phyloP scores from a whole-genome alignment of 164 flowering plant species.

The Magnolia officinalis region DNA sequence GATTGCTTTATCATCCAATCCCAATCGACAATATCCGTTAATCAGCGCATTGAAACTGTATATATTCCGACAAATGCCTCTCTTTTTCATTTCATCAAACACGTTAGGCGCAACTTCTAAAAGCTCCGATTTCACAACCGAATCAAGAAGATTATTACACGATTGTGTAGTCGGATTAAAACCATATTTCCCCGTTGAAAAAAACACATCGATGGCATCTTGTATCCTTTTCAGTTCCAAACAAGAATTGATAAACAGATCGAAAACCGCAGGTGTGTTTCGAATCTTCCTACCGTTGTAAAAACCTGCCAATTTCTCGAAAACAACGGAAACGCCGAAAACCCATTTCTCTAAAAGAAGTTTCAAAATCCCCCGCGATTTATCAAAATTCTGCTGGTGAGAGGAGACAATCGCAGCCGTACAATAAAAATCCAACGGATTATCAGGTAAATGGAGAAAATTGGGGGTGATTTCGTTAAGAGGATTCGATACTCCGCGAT shows the following conservation, averaged over 20 bases:
- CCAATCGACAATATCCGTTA: background rate
- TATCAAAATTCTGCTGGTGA: background rate
- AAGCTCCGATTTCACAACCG: slow-evolving; percentile 2
- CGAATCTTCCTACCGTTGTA: background rate
- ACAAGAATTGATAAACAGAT: slow-evolving; percentile 7
- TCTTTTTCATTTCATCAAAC: slow-evolving; percentile 4
- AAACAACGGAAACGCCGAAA: background rate
- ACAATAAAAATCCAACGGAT: background rate
- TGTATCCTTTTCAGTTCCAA: background rate
- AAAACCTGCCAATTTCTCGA: background rate
- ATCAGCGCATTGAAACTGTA: background rate
- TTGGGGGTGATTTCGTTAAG: background rate
- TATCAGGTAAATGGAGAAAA: background rate
- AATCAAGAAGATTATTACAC: slow-evolving; percentile 6
- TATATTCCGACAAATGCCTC: background rate
- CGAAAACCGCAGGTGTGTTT: background rate
- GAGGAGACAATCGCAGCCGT: slow-evolving; percentile 1
- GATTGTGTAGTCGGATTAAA: slow-evolving; percentile 6
- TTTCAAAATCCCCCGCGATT: background rate
- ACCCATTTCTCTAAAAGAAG: background rate
- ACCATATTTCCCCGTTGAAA: background rate
- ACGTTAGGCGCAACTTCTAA: background rate
- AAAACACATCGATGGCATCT: slow-evolving; percentile 1
- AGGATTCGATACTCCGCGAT: background rate
- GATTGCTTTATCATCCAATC: background rate